Evolutionary conservation across 2,329 filamentous ascomycete genomes (phyloP).

Genomic region (Calonectria fujianensis): DNA sequence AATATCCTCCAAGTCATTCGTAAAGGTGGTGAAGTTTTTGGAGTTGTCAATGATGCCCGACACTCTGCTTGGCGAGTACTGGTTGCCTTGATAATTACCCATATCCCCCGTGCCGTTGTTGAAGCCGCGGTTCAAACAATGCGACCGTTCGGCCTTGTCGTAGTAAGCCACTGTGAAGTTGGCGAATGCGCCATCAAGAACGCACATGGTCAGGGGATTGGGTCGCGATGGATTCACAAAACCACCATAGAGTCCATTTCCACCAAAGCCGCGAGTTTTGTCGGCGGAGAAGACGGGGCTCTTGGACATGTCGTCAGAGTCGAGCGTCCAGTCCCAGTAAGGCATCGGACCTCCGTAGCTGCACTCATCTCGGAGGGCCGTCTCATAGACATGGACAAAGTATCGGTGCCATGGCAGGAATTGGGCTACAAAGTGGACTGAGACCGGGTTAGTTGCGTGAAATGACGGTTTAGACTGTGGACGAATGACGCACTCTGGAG

Average conservation of each 20-base stretch:
- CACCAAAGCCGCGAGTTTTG: background rate
- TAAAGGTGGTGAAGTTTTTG: slow-evolving; percentile 7
- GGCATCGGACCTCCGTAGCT: slow-evolving; percentile 4
- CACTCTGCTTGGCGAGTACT: background rate
- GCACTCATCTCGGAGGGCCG: slow-evolving; percentile 11
- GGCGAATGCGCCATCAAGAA: slow-evolving; percentile 11
- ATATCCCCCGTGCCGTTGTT: background rate
- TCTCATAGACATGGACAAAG: slow-evolving; percentile 14
- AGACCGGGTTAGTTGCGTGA: background rate
- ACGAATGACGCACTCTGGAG: slow-evolving; percentile 2
- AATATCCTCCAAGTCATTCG: background rate
- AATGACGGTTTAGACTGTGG: no score
- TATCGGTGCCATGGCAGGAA: slow-evolving; percentile 15
- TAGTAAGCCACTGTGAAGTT: slow-evolving; percentile 7
- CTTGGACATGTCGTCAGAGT: slow-evolving; percentile 13
- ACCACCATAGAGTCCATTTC: slow-evolving; percentile 11
- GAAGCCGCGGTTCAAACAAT: slow-evolving; percentile 15
- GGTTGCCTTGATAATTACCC: background rate
- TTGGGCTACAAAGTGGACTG: slow-evolving; percentile 17
- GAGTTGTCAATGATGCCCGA: background rate
- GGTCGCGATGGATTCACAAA: slow-evolving; percentile 9
- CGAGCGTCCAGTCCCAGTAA: slow-evolving; percentile 19
- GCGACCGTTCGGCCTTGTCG: background rate
- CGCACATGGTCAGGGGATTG: slow-evolving; percentile 8
- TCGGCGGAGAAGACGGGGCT: slow-evolving; percentile 11